A percentile compares a stretch with the other conserved stretches of the same genome.
Conservation (phyloP, 108 stramenopile genomes). For the Discostella stelligeroides region DNA sequence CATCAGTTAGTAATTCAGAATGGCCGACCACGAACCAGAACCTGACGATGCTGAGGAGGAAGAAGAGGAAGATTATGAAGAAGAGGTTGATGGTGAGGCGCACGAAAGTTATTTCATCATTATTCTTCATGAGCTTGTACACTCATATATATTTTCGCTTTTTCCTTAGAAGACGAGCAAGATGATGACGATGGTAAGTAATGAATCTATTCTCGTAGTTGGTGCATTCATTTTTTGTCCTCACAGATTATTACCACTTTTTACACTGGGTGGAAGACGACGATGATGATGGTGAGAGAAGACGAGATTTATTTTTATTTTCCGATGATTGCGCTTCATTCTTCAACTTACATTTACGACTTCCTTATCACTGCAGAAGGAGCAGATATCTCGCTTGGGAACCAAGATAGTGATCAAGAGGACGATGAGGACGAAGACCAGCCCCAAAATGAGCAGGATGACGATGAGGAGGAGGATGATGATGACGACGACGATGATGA, state of each 20-base stretch:
- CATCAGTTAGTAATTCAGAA: neutral
- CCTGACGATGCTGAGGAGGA: neutral
- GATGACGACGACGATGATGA: slow-evolving; percentile 5
- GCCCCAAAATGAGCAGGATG: neutral
- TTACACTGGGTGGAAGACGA: no score
- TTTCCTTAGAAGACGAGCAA: neutral
- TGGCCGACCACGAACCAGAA: slow-evolving; percentile 1
- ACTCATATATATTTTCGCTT: neutral
- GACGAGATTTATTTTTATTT: neutral
- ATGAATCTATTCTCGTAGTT: no score
- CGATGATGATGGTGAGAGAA: no score
- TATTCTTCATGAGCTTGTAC: neutral
- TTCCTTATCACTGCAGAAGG: no score
- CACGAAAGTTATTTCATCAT: neutral
- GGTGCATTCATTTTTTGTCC: no score
- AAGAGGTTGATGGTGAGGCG: neutral
- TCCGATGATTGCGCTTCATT: neutral
- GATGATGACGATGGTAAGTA: no score
- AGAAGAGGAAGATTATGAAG: slow-evolving; percentile 1
- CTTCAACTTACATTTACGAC: neutral
- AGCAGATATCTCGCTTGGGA: neutral
- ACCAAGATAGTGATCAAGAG: neutral
- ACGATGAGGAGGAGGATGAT: neutral
- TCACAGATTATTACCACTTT: no score
- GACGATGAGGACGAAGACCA: neutral